Percentiles rank a stretch among this genome's conserved stretches.
Conservation (phyloP, 106 monocot species). For the Acorus calamus region DNA sequence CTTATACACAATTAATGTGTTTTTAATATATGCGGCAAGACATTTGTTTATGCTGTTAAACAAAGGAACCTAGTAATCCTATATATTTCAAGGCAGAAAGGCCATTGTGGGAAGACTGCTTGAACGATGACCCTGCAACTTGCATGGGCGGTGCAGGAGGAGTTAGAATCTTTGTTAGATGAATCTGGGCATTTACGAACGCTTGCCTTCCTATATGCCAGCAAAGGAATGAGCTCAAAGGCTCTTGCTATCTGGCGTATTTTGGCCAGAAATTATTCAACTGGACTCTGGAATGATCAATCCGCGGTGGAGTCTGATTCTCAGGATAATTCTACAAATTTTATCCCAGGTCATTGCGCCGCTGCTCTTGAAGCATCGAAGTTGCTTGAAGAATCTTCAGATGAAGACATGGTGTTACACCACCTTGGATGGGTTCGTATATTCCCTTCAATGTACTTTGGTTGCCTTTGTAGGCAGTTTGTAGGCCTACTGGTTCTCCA, state of each 20-base stretch:
- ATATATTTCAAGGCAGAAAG: slow-evolving; percentile 32
- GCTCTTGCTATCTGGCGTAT: slow-evolving; percentile 81
- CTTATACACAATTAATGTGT: slow-evolving; percentile 11
- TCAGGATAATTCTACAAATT: slow-evolving; percentile 11
- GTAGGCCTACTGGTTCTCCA: not conserved
- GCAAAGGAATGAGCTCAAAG: slow-evolving; percentile 88
- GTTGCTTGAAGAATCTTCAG: slow-evolving; percentile 74
- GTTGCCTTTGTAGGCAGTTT: not conserved
- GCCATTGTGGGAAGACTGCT: slow-evolving; percentile 34
- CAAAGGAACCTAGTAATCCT: slow-evolving; percentile 34
- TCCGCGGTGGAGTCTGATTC: slow-evolving; percentile 5
- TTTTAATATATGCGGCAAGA: slow-evolving; percentile 19
- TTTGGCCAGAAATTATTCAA: slow-evolving; percentile 74
- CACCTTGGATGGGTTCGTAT: slow-evolving; percentile 92
- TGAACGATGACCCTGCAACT: slow-evolving; percentile 54
- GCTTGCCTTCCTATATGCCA: slow-evolving; percentile 96
- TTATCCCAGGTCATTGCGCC: slow-evolving; percentile 33
- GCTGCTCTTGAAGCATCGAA: slow-evolving; percentile 92
- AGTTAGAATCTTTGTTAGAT: slow-evolving; percentile 85
- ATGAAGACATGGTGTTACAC: slow-evolving; percentile 71
- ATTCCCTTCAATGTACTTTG: slow-evolving; percentile 1
- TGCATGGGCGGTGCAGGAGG: slow-evolving; percentile 83
- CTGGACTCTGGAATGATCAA: slow-evolving; percentile 66
- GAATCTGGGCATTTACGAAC: slow-evolving; percentile 94
- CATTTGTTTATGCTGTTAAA: slow-evolving; percentile 20